Percentiles rank a stretch among this genome's conserved stretches.
Evolutionary conservation across 2,329 filamentous ascomycete genomes (phyloP).

Genomic region (Metarhizium humberi): DNA sequence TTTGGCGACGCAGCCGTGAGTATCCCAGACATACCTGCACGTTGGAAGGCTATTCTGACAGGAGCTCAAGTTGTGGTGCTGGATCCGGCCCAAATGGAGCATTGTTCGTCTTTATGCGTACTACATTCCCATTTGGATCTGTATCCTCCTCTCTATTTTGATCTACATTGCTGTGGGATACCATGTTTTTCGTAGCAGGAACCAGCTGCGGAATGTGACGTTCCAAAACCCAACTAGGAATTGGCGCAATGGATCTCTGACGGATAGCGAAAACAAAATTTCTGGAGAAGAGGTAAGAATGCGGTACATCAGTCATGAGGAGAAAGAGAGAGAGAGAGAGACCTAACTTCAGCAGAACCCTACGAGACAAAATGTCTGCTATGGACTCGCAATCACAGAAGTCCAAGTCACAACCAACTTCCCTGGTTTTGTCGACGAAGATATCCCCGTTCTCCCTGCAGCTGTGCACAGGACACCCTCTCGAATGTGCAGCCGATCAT

Average conservation of each 20-base stretch:
- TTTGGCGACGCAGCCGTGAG: slow-evolving; percentile 49
- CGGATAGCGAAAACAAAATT: slow-evolving; percentile 18
- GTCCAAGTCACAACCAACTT: slow-evolving; percentile 32
- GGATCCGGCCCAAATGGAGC: slow-evolving; percentile 46
- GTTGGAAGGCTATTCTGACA: neutral
- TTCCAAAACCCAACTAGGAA: slow-evolving; percentile 14
- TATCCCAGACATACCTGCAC: neutral
- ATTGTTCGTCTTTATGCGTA: slow-evolving; percentile 49
- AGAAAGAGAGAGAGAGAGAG: neutral
- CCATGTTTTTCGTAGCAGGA: slow-evolving; percentile 49
- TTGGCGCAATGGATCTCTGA: slow-evolving; percentile 13
- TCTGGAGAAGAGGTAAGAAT: slow-evolving; percentile 25
- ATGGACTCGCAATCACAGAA: slow-evolving; percentile 40
- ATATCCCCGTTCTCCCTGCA: slow-evolving; percentile 7
- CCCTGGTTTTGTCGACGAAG: slow-evolving; percentile 7
- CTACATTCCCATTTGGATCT: slow-evolving; percentile 52
- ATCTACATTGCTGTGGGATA: slow-evolving; percentile 50
- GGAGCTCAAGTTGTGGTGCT: slow-evolving; percentile 45
- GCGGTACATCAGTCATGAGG: neutral
- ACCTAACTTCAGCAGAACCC: slow-evolving; percentile 17
- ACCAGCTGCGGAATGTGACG: slow-evolving; percentile 39
- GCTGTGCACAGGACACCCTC: slow-evolving; percentile 6
- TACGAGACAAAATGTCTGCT: slow-evolving; percentile 22
- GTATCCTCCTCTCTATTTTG: slow-evolving; percentile 42
- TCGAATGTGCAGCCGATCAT: slow-evolving; percentile 12